Percentiles rank a stretch among this genome's conserved stretches.
Conservation (phyloP, 2,329 filamentous ascomycete genomes). For the Colletotrichum spaethianum region DNA sequence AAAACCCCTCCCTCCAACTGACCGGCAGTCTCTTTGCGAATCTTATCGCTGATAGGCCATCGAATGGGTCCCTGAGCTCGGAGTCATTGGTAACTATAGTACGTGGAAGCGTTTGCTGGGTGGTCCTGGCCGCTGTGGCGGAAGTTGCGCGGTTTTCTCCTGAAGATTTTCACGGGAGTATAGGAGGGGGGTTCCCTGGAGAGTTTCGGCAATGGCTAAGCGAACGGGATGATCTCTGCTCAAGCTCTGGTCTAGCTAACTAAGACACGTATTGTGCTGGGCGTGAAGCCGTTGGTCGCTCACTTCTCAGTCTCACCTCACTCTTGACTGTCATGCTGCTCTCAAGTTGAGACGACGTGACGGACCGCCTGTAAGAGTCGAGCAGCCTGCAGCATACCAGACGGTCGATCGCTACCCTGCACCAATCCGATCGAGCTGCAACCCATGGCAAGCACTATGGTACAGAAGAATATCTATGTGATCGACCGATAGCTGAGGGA, state of each 20-base stretch:
- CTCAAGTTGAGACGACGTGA: background rate
- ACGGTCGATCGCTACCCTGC: conserved; percentile 30
- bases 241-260: background rate
- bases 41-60: conserved; percentile 25
- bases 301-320: conserved; percentile 34
- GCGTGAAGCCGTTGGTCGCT: conserved; percentile 17
- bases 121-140: conserved; percentile 18
- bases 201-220: conserved; percentile 24
- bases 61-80: background rate
- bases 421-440: conserved; percentile 36
- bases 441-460: conserved; percentile 20
- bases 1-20: conserved; percentile 18
- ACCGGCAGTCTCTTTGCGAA: conserved; percentile 21
- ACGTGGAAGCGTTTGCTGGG: conserved; percentile 14
- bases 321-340: background rate
- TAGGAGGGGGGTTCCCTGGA: conserved; percentile 16
- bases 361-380: conserved; percentile 2
- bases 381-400: conserved; percentile 35
- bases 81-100: background rate
- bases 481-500: conserved; percentile 26
- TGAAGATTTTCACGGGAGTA: conserved; percentile 31
- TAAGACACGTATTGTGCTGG: background rate
- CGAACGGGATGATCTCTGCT: conserved; percentile 5
- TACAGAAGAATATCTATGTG: conserved; percentile 5
- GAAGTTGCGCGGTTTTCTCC: conserved; percentile 30